These are phyloP conservation scores for Cutaneotrichosporon sp. DNA, from an alignment of 1,284 basidiomycete species.

Conservation along the genomic window DNA sequence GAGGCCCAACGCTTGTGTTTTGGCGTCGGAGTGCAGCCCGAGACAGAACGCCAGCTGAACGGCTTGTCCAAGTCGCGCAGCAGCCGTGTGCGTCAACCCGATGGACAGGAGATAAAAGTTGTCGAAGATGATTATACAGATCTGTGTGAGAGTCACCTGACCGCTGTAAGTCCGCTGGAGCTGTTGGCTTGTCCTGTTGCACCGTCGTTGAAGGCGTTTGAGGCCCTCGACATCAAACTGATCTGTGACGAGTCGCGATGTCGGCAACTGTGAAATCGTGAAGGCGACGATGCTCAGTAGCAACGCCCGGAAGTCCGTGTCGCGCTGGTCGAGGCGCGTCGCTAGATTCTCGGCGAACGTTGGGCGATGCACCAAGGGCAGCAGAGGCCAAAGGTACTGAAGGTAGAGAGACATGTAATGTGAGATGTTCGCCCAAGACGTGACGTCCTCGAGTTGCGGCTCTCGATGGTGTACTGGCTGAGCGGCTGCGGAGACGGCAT, in stretches of 20 bases:
- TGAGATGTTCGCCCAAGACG: conserved; percentile 43
- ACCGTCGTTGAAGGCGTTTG: conserved; percentile 42
- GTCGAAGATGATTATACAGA: conserved; percentile 47
- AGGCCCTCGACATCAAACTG: conserved; percentile 44
- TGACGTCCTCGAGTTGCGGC: conserved; percentile 44
- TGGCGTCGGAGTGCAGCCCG: conserved; percentile 42
- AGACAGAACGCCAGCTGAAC: conserved; percentile 45
- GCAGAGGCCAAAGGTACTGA: conserved; percentile 43
- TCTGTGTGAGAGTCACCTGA: conserved; percentile 40
- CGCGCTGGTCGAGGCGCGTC: conserved; percentile 40
- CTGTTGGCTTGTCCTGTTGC: conserved; percentile 40
- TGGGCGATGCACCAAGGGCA: conserved; percentile 47
- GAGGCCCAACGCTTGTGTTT: conserved; percentile 35
- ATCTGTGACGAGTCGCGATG: conserved; percentile 38
- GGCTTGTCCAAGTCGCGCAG: conserved; percentile 42
- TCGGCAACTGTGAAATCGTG: conserved; percentile 47
- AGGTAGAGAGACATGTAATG: conserved; percentile 47
- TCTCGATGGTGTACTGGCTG: conserved; percentile 12
- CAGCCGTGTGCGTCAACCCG: conserved; percentile 42
- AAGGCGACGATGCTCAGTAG: conserved; percentile 47
- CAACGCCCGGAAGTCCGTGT: conserved; percentile 46
- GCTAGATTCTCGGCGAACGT: conserved; percentile 45
- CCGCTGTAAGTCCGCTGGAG: conserved; percentile 45
- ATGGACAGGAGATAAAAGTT: conserved; percentile 46
- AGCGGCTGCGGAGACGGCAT: conserved; percentile 5